A percentile compares a stretch with the other conserved stretches of the same genome.
Conservation (phyloP, 306 rosid genomes). For the Herpetospermum pedunculosum region DNA sequence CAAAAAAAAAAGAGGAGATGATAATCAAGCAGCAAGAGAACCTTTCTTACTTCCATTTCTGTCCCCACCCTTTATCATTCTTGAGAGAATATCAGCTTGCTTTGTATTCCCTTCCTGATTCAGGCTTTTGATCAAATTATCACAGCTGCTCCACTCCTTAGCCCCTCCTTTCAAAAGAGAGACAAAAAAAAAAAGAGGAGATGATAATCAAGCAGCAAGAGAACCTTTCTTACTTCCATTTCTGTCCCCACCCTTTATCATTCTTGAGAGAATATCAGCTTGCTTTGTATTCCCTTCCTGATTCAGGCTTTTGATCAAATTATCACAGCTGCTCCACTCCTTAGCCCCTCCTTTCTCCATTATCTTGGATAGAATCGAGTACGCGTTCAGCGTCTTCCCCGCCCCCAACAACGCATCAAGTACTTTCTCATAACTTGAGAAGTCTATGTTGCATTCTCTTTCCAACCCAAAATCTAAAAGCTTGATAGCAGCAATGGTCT, state of each 20-base stretch:
- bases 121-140: slow-evolving; percentile 61
- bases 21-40: slow-evolving; percentile 24
- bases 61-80: slow-evolving; percentile 52
- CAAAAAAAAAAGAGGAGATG: background rate
- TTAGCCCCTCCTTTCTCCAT: slow-evolving; percentile 61
- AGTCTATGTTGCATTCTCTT: slow-evolving; percentile 41
- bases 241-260: slow-evolving; percentile 40
- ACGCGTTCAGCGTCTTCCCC: slow-evolving; percentile 83
- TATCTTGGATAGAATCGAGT: slow-evolving; percentile 70
- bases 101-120: slow-evolving; percentile 83
- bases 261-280: slow-evolving; percentile 78
- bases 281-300: slow-evolving; percentile 89
- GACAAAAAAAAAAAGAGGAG: background rate
- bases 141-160: slow-evolving; percentile 52
- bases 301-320: slow-evolving; percentile 65
- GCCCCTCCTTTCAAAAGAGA: slow-evolving; percentile 52
- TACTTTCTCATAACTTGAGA: slow-evolving; percentile 71
- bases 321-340: slow-evolving; percentile 54
- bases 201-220: slow-evolving; percentile 23
- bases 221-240: slow-evolving; percentile 41
- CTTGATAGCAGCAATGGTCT: slow-evolving; percentile 83
- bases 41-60: slow-evolving; percentile 41
- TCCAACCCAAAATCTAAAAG: slow-evolving; percentile 74
- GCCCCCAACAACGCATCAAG: slow-evolving; percentile 59
- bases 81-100: slow-evolving; percentile 80